Base-by-base conservation (phyloP, 1,284 basidiomycete genomes). In the Singerocomus inundabilis region DNA sequence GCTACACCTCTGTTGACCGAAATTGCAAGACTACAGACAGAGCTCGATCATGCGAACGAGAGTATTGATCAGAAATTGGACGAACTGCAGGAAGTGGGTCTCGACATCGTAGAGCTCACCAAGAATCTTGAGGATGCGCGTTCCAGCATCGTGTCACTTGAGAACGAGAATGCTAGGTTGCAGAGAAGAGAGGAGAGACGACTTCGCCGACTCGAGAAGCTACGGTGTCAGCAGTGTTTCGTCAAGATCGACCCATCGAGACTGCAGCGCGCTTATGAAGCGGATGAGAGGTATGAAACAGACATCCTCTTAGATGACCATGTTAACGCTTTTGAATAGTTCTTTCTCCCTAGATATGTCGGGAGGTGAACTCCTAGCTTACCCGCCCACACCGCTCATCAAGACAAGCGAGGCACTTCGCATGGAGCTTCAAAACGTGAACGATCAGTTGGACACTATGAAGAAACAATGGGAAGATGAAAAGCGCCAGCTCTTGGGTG, bases 21-120 rank as follows among this genome's bases (percentile, higher is more conserved):
- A 64, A 84, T 90, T 44, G 73, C 70, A 34, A 78, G 84, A 25
- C 68, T 90, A 44, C 85, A 90, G 56, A 71, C 72, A 12, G 82
- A 91, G 55, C 80, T 93, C 16, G 83, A 87, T 53, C 73, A 66
- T 2, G 90, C 89, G 5, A 92, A 93, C 64, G 81, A 88, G 36
- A 86, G 80, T 58, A 87, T 93, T 43, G 91, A 93, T 58, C 83
- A 90, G 59, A 92, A 92, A 66, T 75, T 93, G 9, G 87, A 89
- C 63, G 82, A 85, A 51, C 81, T 93, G 6, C 86, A 89, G 60
- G 82, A 89, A 50, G 85, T 86, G 3, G 89, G 88, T 1, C 67
- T 84, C 5, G 85, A 81, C 29, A 82, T 82, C 25, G 80, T 91
- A 34, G 79, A 77, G 9, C 72, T 91, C 30, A 85, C 84, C 0